Percentiles rank a stretch among this genome's conserved stretches.
Conservation (phyloP, 441 rosid species). For the Caryocar brasiliense region DNA sequence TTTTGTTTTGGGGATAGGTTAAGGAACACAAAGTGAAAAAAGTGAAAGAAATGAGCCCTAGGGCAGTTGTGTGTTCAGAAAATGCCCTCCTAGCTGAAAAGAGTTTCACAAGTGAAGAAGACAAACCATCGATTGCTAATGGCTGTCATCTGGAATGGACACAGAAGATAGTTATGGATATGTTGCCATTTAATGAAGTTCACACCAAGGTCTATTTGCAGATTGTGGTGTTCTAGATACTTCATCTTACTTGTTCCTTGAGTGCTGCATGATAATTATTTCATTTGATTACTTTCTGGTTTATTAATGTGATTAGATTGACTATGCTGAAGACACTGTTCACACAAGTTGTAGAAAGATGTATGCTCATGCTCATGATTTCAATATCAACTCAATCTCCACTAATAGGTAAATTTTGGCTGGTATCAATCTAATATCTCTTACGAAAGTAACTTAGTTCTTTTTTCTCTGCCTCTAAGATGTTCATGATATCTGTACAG, state of each 20-base stretch:
- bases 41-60: slow-evolving; percentile 31
- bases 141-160: slow-evolving; percentile 33
- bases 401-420: slow-evolving; percentile 59
- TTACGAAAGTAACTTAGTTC: not conserved
- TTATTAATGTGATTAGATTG: slow-evolving; percentile 35
- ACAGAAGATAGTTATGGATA: slow-evolving; percentile 16
- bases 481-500: slow-evolving; percentile 31
- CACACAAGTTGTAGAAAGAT: slow-evolving; percentile 53
- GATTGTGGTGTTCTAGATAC: too few species aligned
- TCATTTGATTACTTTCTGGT: slow-evolving; percentile 11
- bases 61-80: slow-evolving; percentile 38
- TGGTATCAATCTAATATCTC: not conserved
- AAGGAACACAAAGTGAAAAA: slow-evolving; percentile 45
- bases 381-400: slow-evolving; percentile 86
- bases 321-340: slow-evolving; percentile 29
- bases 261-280: not conserved
- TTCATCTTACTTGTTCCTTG: too few species aligned
- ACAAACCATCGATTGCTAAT: slow-evolving; percentile 16
- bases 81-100: slow-evolving; percentile 49
- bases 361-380: slow-evolving; percentile 67
- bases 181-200: slow-evolving; percentile 14
- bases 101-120: slow-evolving; percentile 35
- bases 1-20: slow-evolving; percentile 27
- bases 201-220: slow-evolving; percentile 25
- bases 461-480: slow-evolving; percentile 13